Evolutionary conservation across 306 rosid species (phyloP).

Genomic region (Quercus engelmannii): DNA sequence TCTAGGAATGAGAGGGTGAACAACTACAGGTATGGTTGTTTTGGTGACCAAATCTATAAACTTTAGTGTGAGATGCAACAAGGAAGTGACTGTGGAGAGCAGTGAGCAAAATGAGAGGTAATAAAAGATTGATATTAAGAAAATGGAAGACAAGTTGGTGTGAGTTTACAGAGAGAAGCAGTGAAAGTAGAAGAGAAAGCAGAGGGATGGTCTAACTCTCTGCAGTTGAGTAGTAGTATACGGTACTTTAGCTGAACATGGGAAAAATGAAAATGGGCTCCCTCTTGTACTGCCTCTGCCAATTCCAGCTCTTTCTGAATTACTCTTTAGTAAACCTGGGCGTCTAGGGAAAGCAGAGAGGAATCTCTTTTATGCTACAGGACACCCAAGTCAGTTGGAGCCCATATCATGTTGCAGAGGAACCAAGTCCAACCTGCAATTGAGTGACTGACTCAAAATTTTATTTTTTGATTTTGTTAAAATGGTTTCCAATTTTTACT

Average conservation of each 20-base stretch:
- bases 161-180: constrained; percentile 21
- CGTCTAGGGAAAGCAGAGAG: constrained; percentile 5
- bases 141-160: constrained; percentile 10
- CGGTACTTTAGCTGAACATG: constrained; percentile 21
- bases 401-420: constrained; percentile 29
- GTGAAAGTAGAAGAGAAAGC: constrained; percentile 20
- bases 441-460: too few relatives aligned
- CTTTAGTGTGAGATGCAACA: not conserved
- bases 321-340: constrained; percentile 6
- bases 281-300: constrained; percentile 24
- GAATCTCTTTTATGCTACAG: constrained; percentile 39
- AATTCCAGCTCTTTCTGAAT: constrained; percentile 12
- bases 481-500: too few relatives aligned
- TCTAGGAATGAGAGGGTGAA: constrained; percentile 48
- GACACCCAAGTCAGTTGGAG: constrained; percentile 51
- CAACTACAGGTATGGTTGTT: constrained; percentile 48
- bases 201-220: constrained; percentile 20
- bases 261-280: constrained; percentile 15
- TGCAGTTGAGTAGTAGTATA: constrained; percentile 22
- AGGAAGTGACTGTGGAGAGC: not conserved
- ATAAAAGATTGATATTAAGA: constrained; percentile 11
- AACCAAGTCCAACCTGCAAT: constrained; percentile 6
- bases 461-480: too few relatives aligned
- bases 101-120: constrained; percentile 16
- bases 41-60: constrained; percentile 54